phyloP scores from a whole-genome alignment of 768 basidiomycete genomes.

The Termitomyces sp. region DNA sequence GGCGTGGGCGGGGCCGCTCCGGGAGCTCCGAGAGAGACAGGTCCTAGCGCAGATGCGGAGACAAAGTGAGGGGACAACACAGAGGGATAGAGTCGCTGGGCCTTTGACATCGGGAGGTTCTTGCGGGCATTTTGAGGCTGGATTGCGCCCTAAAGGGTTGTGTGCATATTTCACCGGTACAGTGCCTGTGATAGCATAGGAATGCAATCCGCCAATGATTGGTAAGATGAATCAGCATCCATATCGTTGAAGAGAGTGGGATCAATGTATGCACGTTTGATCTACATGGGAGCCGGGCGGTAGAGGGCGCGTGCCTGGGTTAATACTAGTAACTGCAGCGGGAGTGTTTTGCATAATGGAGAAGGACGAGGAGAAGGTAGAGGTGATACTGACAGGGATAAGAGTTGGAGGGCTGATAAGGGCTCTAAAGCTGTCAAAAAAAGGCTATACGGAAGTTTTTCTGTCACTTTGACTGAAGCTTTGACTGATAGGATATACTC shows the following conservation, averaged over 20 bases:
- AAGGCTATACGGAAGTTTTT: not conserved
- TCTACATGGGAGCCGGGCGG: slow-evolving; percentile 10
- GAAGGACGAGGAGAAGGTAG: not conserved
- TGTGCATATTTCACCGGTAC: slow-evolving; percentile 26
- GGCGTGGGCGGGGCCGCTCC: not conserved
- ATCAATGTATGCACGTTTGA: slow-evolving; percentile 6
- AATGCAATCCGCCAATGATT: slow-evolving; percentile 17
- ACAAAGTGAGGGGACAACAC: not conserved
- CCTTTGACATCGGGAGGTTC: slow-evolving; percentile 22
- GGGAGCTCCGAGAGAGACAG: not conserved
- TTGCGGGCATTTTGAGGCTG: slow-evolving; percentile 11
- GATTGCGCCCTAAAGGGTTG: slow-evolving; percentile 23
- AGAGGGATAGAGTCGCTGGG: slow-evolving; percentile 37
- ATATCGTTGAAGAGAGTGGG: not conserved
- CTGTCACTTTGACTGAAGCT: too few relatives aligned
- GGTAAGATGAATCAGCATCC: not conserved
- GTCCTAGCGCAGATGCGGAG: not conserved
- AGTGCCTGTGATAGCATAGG: slow-evolving; percentile 26
- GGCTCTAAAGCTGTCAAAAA: not conserved
- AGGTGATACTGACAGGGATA: not conserved
- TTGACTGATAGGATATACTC: not conserved
- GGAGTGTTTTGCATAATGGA: not conserved
- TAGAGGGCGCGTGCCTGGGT: slow-evolving; percentile 7
- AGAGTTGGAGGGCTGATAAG: not conserved
- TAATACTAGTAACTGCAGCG: not conserved